These are phyloP conservation scores for Ilyonectria sp. DNA, from an alignment of 2,329 filamentous ascomycete genomes.

Conservation along the genomic window DNA sequence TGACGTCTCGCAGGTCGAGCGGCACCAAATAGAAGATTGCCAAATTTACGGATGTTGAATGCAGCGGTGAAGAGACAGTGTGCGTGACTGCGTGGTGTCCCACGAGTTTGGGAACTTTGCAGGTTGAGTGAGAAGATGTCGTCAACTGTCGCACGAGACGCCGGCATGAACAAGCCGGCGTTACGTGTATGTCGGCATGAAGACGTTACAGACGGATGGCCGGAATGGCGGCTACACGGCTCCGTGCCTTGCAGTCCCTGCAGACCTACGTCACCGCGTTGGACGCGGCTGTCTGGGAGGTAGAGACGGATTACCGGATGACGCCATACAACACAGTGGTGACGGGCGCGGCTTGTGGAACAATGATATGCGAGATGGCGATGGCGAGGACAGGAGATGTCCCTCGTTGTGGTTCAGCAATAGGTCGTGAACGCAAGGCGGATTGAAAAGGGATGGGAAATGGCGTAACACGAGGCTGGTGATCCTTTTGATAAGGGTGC, in stretches of 20 bases:
- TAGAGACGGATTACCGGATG: constrained; percentile 7
- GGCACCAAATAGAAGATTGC: constrained; percentile 36
- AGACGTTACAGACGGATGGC: not conserved
- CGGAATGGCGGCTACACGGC: constrained; percentile 2
- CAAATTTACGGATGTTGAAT: constrained; percentile 3
- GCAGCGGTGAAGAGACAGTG: constrained; percentile 19
- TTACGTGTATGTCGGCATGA: constrained; percentile 12
- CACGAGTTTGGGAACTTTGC: constrained; percentile 8
- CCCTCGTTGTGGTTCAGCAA: not conserved
- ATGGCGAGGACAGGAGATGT: not conserved
- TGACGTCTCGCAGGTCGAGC: constrained; percentile 40
- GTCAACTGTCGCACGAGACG: constrained; percentile 18
- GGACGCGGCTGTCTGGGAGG: not conserved
- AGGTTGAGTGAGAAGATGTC: constrained; percentile 6
- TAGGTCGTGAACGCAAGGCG: not conserved
- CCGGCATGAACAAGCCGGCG: constrained; percentile 1
- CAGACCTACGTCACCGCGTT: constrained; percentile 4
- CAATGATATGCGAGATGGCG: constrained; percentile 3
- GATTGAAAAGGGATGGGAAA: not conserved
- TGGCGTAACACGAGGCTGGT: not conserved
- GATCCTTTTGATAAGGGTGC: not conserved
- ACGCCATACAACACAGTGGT: constrained; percentile 10
- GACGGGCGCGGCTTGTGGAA: constrained; percentile 20
- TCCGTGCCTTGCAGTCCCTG: constrained; percentile 23
- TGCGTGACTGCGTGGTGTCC: constrained; percentile 12